Percentiles rank a stretch among this genome's conserved stretches.
phyloP scores from a whole-genome alignment of 805 yeast genomes.

The Yarrowia sp. region DNA sequence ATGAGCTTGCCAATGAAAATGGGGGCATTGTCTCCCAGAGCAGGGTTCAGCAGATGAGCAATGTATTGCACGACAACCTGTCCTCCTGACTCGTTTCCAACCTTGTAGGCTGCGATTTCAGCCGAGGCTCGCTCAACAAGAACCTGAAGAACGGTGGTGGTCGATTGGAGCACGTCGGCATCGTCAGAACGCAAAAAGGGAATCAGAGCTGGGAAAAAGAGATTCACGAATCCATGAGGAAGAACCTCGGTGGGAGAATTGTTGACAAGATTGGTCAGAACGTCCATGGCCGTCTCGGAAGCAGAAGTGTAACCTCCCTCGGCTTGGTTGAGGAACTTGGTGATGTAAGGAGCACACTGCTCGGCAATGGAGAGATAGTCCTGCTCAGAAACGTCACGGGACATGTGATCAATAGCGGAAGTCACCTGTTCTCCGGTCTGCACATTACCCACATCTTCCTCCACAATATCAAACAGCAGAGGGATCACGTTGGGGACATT shows the following conservation, averaged over 20 bases:
- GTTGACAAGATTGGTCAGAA: not conserved
- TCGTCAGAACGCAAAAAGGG: constrained; percentile 17
- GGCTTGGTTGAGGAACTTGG: constrained; percentile 9
- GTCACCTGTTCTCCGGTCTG: constrained; percentile 63
- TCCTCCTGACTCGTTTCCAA: constrained; percentile 45
- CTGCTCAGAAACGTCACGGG: constrained; percentile 46
- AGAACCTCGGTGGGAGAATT: not conserved
- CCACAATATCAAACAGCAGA: constrained; percentile 60
- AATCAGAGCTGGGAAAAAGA: constrained; percentile 11
- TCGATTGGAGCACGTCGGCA: constrained; percentile 44
- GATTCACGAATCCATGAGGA: not conserved
- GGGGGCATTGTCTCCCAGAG: constrained; percentile 75
- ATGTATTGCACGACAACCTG: constrained; percentile 60
- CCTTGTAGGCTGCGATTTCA: constrained; percentile 25
- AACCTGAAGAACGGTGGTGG: constrained; percentile 47
- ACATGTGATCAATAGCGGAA: constrained; percentile 62
- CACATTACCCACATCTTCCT: constrained; percentile 70
- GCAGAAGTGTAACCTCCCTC: constrained; percentile 20
- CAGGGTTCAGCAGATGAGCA: constrained; percentile 66
- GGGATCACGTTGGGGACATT: constrained; percentile 41
- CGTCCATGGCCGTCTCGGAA: constrained; percentile 17
- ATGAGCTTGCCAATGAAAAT: constrained; percentile 70
- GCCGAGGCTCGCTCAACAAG: constrained; percentile 36
- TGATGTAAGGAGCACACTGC: constrained; percentile 18
- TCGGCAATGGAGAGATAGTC: constrained; percentile 44